phyloP scores from a whole-genome alignment of 495 filamentous ascomycete species.

The Lichina pygmaea region DNA sequence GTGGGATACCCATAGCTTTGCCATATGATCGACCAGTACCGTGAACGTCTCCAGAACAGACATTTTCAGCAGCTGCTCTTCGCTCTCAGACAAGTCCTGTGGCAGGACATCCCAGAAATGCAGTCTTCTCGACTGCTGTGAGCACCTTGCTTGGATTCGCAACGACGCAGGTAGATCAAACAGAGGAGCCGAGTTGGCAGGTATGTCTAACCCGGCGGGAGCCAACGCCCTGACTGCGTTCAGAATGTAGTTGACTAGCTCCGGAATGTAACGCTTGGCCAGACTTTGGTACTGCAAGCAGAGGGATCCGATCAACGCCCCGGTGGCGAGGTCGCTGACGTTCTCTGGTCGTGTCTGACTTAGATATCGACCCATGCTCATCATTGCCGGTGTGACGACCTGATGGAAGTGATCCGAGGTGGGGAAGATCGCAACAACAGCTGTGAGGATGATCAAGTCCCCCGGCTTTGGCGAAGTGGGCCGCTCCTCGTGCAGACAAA shows the following conservation, averaged over 20 bases:
- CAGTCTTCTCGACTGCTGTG: conserved; percentile 9
- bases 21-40: conserved; percentile 27
- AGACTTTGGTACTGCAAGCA: conserved; percentile 46
- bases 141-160: conserved; percentile 12
- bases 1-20: conserved; percentile 34
- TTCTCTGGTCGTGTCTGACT: conserved; percentile 39
- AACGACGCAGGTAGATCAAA: conserved; percentile 27
- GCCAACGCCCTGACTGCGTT: conserved; percentile 47
- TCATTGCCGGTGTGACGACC: conserved; percentile 66
- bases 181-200: conserved; percentile 29
- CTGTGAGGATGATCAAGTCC: conserved; percentile 59
- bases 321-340: conserved; percentile 37
- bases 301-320: conserved; percentile 53
- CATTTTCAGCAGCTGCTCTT: conserved; percentile 23
- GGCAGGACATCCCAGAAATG: conserved; percentile 26
- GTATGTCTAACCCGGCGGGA: conserved; percentile 18
- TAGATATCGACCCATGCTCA: conserved; percentile 59
- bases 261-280: conserved; percentile 68
- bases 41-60: conserved; percentile 29
- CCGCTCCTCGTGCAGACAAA: conserved; percentile 29
- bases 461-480: conserved; percentile 35
- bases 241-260: conserved; percentile 55
- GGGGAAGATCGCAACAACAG: conserved; percentile 62
- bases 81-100: conserved; percentile 6
- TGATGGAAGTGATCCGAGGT: conserved; percentile 94